These are phyloP conservation scores for Rutstroemia sp. DNA, from an alignment of 2,329 filamentous ascomycete genomes.

Conservation along the genomic window DNA sequence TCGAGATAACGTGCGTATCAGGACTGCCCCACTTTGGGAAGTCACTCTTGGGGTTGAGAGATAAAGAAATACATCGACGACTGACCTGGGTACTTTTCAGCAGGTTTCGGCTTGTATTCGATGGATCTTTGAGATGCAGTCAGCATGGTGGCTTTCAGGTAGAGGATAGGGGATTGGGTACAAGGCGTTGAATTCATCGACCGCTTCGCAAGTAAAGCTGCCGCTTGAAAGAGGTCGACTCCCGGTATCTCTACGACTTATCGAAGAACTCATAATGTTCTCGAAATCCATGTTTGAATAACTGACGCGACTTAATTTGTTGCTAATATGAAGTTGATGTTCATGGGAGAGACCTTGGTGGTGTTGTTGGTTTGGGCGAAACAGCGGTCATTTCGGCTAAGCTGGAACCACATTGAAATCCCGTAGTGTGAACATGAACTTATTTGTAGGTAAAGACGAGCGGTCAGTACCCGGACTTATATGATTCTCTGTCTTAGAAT, in stretches of 20 bases:
- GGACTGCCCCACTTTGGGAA: not conserved
- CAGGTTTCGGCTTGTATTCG: conserved; percentile 11
- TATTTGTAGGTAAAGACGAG: no score
- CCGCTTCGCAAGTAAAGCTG: conserved; percentile 5
- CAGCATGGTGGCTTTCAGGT: not conserved
- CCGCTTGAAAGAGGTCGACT: not conserved
- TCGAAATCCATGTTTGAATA: not conserved
- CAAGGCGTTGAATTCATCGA: conserved; percentile 18
- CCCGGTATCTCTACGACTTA: not conserved
- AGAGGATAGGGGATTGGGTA: not conserved
- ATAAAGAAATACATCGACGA: not conserved
- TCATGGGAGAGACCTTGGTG: no score
- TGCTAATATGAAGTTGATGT: not conserved
- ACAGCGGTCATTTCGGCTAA: no score
- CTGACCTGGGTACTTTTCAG: conserved; percentile 21
- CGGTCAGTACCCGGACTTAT: no score
- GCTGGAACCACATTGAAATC: no score
- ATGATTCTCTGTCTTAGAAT: no score
- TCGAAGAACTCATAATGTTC: not conserved
- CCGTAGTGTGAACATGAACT: no score
- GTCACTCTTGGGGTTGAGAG: not conserved
- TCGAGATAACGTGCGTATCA: not conserved
- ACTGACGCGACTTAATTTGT: not conserved
- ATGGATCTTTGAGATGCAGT: not conserved
- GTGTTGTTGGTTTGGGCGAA: no score